A percentile compares a stretch with the other conserved stretches of the same genome.
phyloP scores from a whole-genome alignment of 164 flowering plant genomes.

The Nymphaea thermarum region DNA sequence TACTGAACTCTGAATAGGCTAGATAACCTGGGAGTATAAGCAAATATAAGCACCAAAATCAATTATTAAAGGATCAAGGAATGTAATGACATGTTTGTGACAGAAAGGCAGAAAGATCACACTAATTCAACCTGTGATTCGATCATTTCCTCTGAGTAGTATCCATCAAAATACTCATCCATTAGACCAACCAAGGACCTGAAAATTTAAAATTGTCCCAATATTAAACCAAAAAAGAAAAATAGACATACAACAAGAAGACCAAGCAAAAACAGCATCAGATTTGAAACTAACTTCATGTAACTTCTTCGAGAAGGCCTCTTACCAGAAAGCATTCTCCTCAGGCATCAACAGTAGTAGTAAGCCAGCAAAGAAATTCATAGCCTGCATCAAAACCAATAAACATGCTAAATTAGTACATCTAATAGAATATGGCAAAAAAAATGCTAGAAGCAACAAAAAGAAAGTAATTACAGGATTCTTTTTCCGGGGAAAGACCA shows the following conservation, averaged over 20 bases:
- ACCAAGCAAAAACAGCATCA: neutral
- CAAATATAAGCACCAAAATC: neutral
- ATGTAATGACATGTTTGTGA: neutral
- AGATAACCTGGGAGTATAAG: neutral
- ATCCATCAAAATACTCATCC: constrained; percentile 96
- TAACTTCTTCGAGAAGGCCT: neutral
- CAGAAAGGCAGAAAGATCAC: neutral
- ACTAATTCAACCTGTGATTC: constrained; percentile 74
- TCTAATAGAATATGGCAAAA: constrained; percentile 10
- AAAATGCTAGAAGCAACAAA: too few relatives aligned
- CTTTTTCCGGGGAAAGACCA: too few relatives aligned
- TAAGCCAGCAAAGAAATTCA: constrained; percentile 98
- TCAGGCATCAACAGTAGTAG: constrained; percentile 92
- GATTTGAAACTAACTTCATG: neutral
- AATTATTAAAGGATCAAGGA: neutral
- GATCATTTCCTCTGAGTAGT: constrained; percentile 95
- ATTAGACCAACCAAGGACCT: constrained; percentile 85
- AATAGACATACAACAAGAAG: neutral
- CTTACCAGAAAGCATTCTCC: constrained; percentile 99
- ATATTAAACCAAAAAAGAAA: neutral
- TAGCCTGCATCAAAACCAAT: constrained; percentile 52
- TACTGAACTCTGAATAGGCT: neutral
- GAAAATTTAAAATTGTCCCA: constrained; percentile 4
- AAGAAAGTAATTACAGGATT: too few relatives aligned
- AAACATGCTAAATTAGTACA: too few relatives aligned